These are phyloP conservation scores for Colletotrichum sp. DNA, from an alignment of 2,329 filamentous ascomycete species.

Conservation along the genomic window DNA sequence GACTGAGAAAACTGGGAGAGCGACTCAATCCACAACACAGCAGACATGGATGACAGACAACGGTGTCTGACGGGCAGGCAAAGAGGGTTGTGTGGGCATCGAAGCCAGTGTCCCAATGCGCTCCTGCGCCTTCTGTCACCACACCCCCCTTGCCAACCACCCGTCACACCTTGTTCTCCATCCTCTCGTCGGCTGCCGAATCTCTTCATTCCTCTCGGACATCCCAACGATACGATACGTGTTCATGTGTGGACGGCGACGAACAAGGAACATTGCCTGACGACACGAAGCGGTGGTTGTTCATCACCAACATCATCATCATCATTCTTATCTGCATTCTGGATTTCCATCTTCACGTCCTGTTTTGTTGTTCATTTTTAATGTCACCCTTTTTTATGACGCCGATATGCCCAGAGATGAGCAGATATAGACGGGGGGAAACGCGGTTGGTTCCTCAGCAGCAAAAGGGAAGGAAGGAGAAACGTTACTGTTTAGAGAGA, in stretches of 20 bases:
- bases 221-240: background rate
- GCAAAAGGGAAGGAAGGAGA: background rate
- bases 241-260: background rate
- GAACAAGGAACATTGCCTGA: background rate
- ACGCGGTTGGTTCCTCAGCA: no score
- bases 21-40: background rate
- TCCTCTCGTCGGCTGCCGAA: background rate
- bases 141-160: background rate
- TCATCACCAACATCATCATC: background rate
- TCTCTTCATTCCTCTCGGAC: background rate
- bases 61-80: background rate
- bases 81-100: background rate
- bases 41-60: background rate
- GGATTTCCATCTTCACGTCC: background rate
- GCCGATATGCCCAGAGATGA: background rate
- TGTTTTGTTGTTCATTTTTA: background rate
- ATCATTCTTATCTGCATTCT: background rate
- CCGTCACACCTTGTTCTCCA: background rate
- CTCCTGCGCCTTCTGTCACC: slow-evolving; percentile 7
- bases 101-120: slow-evolving; percentile 1
- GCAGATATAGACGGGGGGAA: background rate
- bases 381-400: background rate
- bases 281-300: background rate
- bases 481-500: background rate
- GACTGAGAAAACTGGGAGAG: background rate